phyloP scores from a whole-genome alignment of 2,329 filamentous ascomycete species.

The Trichoderma sp. region DNA sequence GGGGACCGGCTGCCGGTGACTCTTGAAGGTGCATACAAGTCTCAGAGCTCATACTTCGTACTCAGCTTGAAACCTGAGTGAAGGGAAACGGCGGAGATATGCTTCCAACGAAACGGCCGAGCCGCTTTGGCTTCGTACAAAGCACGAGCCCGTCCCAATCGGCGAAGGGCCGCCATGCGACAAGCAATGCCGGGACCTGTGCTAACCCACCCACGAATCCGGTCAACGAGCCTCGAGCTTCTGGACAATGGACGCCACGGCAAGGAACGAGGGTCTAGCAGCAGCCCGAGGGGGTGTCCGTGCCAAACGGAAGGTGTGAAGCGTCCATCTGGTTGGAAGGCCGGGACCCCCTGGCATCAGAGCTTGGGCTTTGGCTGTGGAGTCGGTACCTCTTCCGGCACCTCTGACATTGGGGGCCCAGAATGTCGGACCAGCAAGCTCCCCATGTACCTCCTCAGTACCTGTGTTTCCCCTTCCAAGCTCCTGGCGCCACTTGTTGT shows the following conservation, averaged over 20 bases:
- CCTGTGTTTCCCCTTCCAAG: background rate
- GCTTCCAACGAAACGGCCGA: background rate
- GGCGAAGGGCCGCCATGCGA: background rate
- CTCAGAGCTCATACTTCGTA: background rate
- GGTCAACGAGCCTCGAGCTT: background rate
- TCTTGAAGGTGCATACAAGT: background rate
- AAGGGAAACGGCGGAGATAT: constrained; percentile 27
- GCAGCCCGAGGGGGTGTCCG: constrained; percentile 10
- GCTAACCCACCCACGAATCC: background rate
- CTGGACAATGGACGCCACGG: constrained; percentile 12
- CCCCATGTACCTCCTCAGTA: constrained; percentile 1
- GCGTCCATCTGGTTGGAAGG: constrained; percentile 8
- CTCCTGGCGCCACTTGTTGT: background rate
- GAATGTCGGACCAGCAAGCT: constrained; percentile 7
- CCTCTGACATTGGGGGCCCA: constrained; percentile 1
- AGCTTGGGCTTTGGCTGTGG: constrained; percentile 23
- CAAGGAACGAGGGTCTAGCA: constrained; percentile 6
- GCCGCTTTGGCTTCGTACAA: background rate
- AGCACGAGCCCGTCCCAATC: background rate
- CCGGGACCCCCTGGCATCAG: background rate
- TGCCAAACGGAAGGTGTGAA: background rate
- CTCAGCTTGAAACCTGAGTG: background rate
- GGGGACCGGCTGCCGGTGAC: constrained; percentile 27
- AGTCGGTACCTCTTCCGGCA: constrained; percentile 7
- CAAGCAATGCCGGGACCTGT: background rate